phyloP scores from a whole-genome alignment of 2,329 filamentous ascomycete species.

The Microdochium trichocladiopsis region DNA sequence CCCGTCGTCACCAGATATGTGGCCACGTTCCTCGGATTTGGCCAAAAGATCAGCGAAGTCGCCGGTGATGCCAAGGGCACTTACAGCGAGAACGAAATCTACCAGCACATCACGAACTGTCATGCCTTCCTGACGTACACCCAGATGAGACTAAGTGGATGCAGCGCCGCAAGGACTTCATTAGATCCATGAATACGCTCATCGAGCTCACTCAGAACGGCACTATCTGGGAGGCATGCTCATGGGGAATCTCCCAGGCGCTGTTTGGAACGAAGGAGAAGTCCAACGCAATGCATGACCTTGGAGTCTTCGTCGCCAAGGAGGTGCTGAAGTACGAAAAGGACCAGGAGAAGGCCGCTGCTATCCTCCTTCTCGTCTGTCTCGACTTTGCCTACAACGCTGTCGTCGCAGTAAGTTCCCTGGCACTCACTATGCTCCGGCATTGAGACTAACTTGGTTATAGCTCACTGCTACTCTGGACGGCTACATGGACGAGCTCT shows the following conservation, averaged over 20 bases:
- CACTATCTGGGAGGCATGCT: slow-evolving; percentile 2
- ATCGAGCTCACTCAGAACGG: slow-evolving; percentile 3
- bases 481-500: slow-evolving; percentile 2
- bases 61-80: slow-evolving; percentile 2
- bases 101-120: slow-evolving; percentile 16
- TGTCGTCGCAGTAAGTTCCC: slow-evolving; percentile 1
- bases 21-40: slow-evolving; percentile 17
- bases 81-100: slow-evolving; percentile 14
- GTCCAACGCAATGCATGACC: slow-evolving; percentile 2
- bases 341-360: slow-evolving; percentile 1
- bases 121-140: slow-evolving; percentile 14
- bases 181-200: neutral
- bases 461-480: slow-evolving; percentile 3
- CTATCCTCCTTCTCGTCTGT: slow-evolving; percentile 1
- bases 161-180: slow-evolving; percentile 6
- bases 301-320: slow-evolving; percentile 4
- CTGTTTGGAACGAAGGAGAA: slow-evolving; percentile 1
- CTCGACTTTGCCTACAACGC: slow-evolving; percentile 4
- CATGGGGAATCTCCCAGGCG: slow-evolving; percentile 1
- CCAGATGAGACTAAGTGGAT: slow-evolving; percentile 14
- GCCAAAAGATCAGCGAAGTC: slow-evolving; percentile 7
- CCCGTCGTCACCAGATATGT: slow-evolving; percentile 20
- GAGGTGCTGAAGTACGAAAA: slow-evolving; percentile 2
- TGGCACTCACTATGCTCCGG: neutral
- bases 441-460: neutral